Conservation (phyloP, 345 rosid species). For the Noccaea bulbosa region DNA sequence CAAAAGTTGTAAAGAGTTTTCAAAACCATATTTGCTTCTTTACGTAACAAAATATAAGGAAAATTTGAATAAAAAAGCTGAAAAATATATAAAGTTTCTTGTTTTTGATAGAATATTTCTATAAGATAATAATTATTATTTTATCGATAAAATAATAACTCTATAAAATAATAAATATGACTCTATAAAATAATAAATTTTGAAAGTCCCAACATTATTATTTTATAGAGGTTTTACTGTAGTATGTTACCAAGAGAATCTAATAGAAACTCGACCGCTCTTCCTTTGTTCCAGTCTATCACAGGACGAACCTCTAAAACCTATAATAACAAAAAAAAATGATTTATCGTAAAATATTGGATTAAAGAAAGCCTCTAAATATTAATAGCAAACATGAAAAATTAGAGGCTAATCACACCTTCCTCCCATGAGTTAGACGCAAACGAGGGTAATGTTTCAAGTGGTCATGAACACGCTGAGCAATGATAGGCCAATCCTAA, state of each 20-base stretch:
- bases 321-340: slow-evolving; percentile 43
- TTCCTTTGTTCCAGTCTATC: slow-evolving; percentile 95
- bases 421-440: slow-evolving; percentile 87
- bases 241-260: slow-evolving; percentile 78
- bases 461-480: slow-evolving; percentile 84
- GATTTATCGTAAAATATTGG: background rate
- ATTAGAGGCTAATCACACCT: slow-evolving; percentile 49
- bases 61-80: too few species aligned
- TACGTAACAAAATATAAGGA: too few species aligned
- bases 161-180: too few species aligned
- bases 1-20: too few species aligned
- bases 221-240: too few species aligned
- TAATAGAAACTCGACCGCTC: slow-evolving; percentile 88
- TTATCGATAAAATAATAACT: too few species aligned
- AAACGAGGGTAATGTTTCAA: slow-evolving; percentile 80
- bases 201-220: too few species aligned
- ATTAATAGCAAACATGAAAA: background rate
- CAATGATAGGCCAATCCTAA: slow-evolving; percentile 82
- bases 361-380: background rate
- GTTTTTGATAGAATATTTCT: too few species aligned
- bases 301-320: slow-evolving; percentile 97
- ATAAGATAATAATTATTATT: too few species aligned
- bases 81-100: too few species aligned
- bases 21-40: too few species aligned
- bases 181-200: too few species aligned